phyloP scores from a whole-genome alignment of 352 stramenopile species.

The Phytophthora hibernalis region DNA sequence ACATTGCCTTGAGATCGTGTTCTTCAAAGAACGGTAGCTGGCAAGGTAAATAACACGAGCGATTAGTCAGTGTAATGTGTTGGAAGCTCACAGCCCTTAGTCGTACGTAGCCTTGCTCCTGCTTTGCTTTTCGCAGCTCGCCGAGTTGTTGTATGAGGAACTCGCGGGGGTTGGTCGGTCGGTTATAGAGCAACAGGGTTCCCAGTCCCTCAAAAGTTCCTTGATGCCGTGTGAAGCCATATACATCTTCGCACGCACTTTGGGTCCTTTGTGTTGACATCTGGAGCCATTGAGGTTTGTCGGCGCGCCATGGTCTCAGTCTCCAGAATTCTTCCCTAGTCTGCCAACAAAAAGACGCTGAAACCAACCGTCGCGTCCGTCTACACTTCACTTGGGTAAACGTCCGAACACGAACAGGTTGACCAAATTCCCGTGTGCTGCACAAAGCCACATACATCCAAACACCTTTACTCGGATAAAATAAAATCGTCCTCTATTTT shows the following conservation, averaged over 20 bases:
- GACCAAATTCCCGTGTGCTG: no score
- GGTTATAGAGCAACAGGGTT: slow-evolving; percentile 72
- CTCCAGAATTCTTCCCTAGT: not conserved
- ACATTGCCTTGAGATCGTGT: slow-evolving; percentile 77
- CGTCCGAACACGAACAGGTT: not conserved
- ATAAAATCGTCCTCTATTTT: slow-evolving; percentile 33
- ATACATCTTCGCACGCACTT: slow-evolving; percentile 69
- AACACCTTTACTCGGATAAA: not conserved
- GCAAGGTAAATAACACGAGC: not conserved
- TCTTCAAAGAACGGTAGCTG: slow-evolving; percentile 80
- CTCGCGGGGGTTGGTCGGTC: slow-evolving; percentile 59
- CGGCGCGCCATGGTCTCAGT: not conserved
- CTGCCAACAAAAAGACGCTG: slow-evolving; percentile 15
- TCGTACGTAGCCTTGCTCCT: slow-evolving; percentile 59
- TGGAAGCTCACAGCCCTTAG: not conserved
- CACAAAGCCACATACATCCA: not conserved
- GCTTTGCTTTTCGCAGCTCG: slow-evolving; percentile 64
- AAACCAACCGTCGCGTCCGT: slow-evolving; percentile 20
- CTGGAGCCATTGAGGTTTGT: slow-evolving; percentile 15
- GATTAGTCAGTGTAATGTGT: not conserved
- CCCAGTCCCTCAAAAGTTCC: slow-evolving; percentile 67
- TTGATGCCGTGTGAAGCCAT: slow-evolving; percentile 73
- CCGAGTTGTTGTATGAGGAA: slow-evolving; percentile 69
- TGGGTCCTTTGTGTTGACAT: slow-evolving; percentile 67
- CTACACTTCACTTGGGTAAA: not conserved